A percentile compares a stretch with the other conserved stretches of the same genome.
Evolutionary conservation across 768 basidiomycete genomes (phyloP).

Genomic region (Lentinula raphanica): DNA sequence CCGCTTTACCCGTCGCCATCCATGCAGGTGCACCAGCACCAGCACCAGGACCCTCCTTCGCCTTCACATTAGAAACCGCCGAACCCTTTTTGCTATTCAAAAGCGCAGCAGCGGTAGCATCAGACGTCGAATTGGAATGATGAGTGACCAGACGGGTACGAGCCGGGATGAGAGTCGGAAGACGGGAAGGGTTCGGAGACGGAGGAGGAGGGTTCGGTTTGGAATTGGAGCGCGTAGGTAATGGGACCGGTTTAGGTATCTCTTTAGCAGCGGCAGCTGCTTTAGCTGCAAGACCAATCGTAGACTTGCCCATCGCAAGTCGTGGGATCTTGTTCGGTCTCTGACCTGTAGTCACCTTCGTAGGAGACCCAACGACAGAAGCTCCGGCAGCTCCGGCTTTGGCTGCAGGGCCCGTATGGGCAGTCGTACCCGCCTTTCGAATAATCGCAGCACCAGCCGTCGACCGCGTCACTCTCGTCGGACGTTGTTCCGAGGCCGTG

Average conservation of each 20-base stretch:
- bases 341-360: conserved; percentile 38
- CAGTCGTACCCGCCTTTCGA: conserved; percentile 43
- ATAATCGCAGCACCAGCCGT: conserved; percentile 52
- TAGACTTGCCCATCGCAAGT: conserved; percentile 47
- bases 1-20: conserved; percentile 67
- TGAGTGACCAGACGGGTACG: conserved; percentile 43
- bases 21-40: conserved; percentile 63
- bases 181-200: conserved; percentile 67
- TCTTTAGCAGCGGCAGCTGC: conserved; percentile 32
- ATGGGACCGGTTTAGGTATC: conserved; percentile 24
- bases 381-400: conserved; percentile 6
- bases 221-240: conserved; percentile 26
- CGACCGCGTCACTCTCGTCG: conserved; percentile 70
- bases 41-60: conserved; percentile 75
- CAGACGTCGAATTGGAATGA: conserved; percentile 42
- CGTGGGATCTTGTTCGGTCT: conserved; percentile 67
- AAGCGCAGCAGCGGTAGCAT: conserved; percentile 39
- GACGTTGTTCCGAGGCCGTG: conserved; percentile 67
- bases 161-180: conserved; percentile 64
- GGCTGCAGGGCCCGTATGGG: conserved; percentile 8
- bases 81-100: conserved; percentile 28
- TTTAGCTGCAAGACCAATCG: conserved; percentile 32
- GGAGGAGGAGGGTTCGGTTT: conserved; percentile 49
- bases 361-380: conserved; percentile 32
- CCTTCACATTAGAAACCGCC: conserved; percentile 37